These are phyloP conservation scores for Saccharomycopsis javanensis DNA, from an alignment of 805 yeast species.

Conservation along the genomic window DNA sequence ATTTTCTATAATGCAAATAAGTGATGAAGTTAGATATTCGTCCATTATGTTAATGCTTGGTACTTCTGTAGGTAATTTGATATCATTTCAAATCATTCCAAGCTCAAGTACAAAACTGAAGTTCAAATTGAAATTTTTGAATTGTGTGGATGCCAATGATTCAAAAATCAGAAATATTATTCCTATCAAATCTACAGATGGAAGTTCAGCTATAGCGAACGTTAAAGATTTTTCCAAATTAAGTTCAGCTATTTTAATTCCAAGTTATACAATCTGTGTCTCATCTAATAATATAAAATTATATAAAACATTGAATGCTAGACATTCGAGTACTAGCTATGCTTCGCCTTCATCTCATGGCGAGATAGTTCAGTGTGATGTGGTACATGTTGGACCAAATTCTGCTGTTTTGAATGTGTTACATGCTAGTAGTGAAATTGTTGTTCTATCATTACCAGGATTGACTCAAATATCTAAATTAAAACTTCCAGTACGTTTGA, in stretches of 20 bases:
- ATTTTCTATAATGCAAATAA: slow-evolving; percentile 62
- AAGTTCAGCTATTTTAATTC: slow-evolving; percentile 49
- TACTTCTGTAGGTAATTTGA: slow-evolving; percentile 61
- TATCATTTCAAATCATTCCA: slow-evolving; percentile 59
- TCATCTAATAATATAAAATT: slow-evolving; percentile 50
- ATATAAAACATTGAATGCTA: slow-evolving; percentile 16
- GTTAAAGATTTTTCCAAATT: slow-evolving; percentile 47
- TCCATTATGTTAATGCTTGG: slow-evolving; percentile 71
- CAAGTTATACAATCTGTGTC: slow-evolving; percentile 50
- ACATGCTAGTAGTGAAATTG: slow-evolving; percentile 38
- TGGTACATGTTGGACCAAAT: background rate
- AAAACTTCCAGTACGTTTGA: slow-evolving; percentile 35
- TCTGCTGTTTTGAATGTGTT: slow-evolving; percentile 37
- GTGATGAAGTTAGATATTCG: slow-evolving; percentile 52
- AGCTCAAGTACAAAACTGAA: slow-evolving; percentile 33
- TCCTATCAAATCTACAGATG: slow-evolving; percentile 49
- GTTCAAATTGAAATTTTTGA: slow-evolving; percentile 46
- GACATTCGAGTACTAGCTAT: background rate
- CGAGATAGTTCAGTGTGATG: slow-evolving; percentile 22
- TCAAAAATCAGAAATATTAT: slow-evolving; percentile 45
- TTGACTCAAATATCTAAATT: slow-evolving; percentile 47
- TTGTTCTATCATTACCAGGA: slow-evolving; percentile 46
- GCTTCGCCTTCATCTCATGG: background rate
- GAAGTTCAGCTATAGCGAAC: slow-evolving; percentile 57
- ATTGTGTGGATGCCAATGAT: slow-evolving; percentile 38